These are phyloP conservation scores for Adiantum capillusveneris DNA, from an alignment of 75 land plant genomes.

Conservation along the genomic window DNA sequence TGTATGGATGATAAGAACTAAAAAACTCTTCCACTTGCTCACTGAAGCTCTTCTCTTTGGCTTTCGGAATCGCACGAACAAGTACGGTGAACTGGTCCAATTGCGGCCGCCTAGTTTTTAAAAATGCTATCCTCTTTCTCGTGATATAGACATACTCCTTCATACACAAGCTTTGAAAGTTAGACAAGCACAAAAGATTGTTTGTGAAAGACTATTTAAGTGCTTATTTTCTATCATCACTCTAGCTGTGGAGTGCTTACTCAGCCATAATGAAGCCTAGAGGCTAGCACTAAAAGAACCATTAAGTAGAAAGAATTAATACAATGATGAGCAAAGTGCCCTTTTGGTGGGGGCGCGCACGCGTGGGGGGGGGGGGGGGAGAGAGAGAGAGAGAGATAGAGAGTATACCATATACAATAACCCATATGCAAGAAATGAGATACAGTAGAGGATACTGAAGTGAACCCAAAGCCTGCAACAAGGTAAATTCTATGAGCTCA, in stretches of 20 bases:
- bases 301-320: too few relatives aligned
- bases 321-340: too few relatives aligned
- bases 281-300: not conserved
- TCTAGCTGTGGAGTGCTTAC: too few relatives aligned
- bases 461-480: slow-evolving; percentile 33
- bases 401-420: slow-evolving; percentile 25
- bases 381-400: not conserved
- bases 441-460: slow-evolving; percentile 25
- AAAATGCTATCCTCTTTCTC: slow-evolving; percentile 43
- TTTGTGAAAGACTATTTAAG: not conserved
- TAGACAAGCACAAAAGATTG: not conserved
- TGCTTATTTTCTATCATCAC: not conserved
- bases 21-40: slow-evolving; percentile 61
- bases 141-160: slow-evolving; percentile 76
- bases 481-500: too few relatives aligned
- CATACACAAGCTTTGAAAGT: slow-evolving; percentile 2
- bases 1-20: slow-evolving; percentile 51
- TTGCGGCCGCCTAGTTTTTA: slow-evolving; percentile 43
- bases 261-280: too few relatives aligned
- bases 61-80: slow-evolving; percentile 58
- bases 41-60: slow-evolving; percentile 39
- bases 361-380: too few relatives aligned
- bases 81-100: slow-evolving; percentile 77
- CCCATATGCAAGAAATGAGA: slow-evolving; percentile 30
- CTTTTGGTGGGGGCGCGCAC: too few relatives aligned